Evolutionary conservation across 257 asterid species (phyloP).

Genomic region (Solanum pinnatisectum): DNA sequence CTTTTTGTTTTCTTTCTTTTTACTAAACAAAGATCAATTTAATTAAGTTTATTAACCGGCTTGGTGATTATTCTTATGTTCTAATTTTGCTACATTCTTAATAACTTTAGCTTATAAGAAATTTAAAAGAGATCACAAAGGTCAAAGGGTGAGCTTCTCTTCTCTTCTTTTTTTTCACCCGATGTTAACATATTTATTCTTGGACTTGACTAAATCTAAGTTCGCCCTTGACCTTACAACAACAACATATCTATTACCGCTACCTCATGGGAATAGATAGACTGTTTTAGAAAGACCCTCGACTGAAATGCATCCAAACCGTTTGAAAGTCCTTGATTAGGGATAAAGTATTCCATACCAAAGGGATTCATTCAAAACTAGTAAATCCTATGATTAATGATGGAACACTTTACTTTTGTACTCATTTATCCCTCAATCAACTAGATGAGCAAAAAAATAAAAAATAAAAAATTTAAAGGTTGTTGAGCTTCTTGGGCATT

Average conservation of each 20-base stretch:
- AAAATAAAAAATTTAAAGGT: neutral
- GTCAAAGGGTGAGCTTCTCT: neutral
- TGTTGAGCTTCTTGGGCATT: neutral
- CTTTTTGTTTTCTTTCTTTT: neutral
- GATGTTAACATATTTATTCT: neutral
- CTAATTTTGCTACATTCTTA: neutral
- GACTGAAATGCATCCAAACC: no score
- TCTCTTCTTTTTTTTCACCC: neutral
- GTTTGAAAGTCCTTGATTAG: no score
- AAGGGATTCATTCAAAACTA: neutral
- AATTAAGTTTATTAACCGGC: neutral
- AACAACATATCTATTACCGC: accelerated
- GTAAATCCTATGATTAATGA: neutral
- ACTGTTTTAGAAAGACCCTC: accelerated
- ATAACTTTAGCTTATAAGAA: neutral
- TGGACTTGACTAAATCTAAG: neutral
- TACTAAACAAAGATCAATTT: neutral
- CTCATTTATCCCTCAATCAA: neutral
- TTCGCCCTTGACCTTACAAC: neutral
- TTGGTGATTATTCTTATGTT: neutral
- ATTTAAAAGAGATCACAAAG: neutral
- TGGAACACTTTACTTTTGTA: no score
- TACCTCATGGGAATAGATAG: accelerated
- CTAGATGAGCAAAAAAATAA: neutral
- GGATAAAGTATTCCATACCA: no score